Percentiles rank a stretch among this genome's conserved stretches.
Evolutionary conservation across 495 filamentous ascomycete species (phyloP).

Genomic region (Neurospora terricola): DNA sequence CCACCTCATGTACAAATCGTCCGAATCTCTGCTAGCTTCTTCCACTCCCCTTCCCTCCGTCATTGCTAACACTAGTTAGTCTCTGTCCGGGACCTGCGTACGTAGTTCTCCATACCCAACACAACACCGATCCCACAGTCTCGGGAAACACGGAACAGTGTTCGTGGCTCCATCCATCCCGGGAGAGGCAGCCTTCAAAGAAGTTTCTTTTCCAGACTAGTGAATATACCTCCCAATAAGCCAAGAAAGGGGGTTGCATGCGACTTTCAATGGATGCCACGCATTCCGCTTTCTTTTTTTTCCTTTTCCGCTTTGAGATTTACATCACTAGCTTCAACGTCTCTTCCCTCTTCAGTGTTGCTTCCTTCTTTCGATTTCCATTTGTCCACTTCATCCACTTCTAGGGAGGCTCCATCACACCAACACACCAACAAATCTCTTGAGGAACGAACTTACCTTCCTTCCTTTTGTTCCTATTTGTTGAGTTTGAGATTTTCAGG

Average conservation of each 20-base stretch:
- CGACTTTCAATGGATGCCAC: background rate
- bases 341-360: background rate
- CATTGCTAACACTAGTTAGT: background rate
- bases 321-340: background rate
- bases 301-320: slow-evolving; percentile 2
- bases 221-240: background rate
- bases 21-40: background rate
- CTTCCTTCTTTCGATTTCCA: background rate
- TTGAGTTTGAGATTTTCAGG: background rate
- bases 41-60: background rate
- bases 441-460: no score
- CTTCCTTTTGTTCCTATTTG: background rate
- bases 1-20: background rate
- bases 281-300: background rate
- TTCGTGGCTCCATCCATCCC: background rate
- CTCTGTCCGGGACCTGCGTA: background rate
- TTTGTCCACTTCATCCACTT: background rate
- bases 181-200: background rate
- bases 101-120: background rate
- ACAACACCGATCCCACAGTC: slow-evolving; percentile 10
- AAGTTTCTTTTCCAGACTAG: background rate
- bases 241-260: background rate
- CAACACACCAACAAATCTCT: background rate
- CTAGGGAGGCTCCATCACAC: background rate
- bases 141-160: slow-evolving; percentile 4